A percentile compares a stretch with the other conserved stretches of the same genome.
Evolutionary conservation across 2,329 filamentous ascomycete species (phyloP).

Genomic region (Trichoderma aggressivum): DNA sequence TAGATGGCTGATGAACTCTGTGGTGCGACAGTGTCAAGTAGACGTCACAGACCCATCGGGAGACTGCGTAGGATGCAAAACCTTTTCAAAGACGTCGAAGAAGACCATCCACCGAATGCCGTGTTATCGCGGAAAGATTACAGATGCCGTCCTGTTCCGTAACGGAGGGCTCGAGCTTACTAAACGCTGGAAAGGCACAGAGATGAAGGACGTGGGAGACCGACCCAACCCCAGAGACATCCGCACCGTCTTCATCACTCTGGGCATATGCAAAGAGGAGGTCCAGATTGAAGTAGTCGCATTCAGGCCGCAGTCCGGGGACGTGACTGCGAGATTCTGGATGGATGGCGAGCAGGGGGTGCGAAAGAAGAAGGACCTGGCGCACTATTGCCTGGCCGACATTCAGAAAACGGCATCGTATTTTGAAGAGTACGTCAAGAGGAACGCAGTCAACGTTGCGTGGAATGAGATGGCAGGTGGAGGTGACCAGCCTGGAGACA

Average conservation of each 20-base stretch:
- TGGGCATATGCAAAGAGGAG: constrained; percentile 37
- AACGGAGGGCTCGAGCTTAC: constrained; percentile 44
- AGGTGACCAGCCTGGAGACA: background rate
- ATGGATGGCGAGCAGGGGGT: constrained; percentile 26
- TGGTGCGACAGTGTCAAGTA: constrained; percentile 34
- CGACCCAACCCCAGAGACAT: constrained; percentile 27
- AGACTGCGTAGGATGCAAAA: constrained; percentile 41
- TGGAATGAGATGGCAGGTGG: constrained; percentile 23
- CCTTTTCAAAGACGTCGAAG: constrained; percentile 38
- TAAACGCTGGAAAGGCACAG: constrained; percentile 39
- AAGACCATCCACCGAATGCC: constrained; percentile 46
- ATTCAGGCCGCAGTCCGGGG: constrained; percentile 38
- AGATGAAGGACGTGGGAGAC: constrained; percentile 41
- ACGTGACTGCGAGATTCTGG: constrained; percentile 41
- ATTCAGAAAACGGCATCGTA: constrained; percentile 33
- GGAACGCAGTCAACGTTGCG: constrained; percentile 28
- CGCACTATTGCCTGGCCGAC: constrained; percentile 40
- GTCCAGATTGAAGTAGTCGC: constrained; percentile 40
- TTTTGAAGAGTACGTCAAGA: constrained; percentile 38
- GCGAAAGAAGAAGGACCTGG: constrained; percentile 32
- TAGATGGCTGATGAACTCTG: background rate
- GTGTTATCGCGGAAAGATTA: constrained; percentile 44
- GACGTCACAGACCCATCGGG: constrained; percentile 30
- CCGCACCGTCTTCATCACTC: constrained; percentile 37
- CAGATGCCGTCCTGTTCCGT: constrained; percentile 41